Evolutionary conservation across 2,329 filamentous ascomycete genomes (phyloP).

Genomic region (Colletotrichum sp.): DNA sequence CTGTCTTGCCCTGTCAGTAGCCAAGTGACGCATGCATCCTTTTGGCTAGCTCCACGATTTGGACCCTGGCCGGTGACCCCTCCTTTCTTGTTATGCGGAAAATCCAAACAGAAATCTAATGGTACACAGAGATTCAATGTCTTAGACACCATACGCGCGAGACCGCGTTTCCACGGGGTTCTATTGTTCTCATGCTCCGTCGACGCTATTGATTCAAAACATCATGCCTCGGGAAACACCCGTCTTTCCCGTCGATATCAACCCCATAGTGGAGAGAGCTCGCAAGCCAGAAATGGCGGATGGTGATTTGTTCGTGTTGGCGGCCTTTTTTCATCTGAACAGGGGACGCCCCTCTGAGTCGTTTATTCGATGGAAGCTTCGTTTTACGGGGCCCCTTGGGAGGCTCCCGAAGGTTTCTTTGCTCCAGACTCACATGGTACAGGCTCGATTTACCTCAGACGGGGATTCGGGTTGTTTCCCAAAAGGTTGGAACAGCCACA

Average conservation of each 20-base stretch:
- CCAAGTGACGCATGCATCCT: background rate
- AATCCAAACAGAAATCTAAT: background rate
- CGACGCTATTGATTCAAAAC: background rate
- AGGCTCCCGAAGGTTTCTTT: background rate
- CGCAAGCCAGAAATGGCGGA: background rate
- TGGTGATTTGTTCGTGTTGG: background rate
- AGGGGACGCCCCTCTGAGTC: background rate
- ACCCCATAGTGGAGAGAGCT: background rate
- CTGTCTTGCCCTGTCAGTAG: background rate
- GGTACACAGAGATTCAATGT: conserved; percentile 2
- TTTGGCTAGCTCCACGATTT: background rate
- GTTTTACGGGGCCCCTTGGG: background rate
- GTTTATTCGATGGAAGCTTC: background rate
- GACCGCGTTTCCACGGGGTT: background rate
- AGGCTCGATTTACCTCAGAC: background rate
- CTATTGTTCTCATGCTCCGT: background rate
- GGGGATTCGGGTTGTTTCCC: background rate
- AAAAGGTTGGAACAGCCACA: background rate
- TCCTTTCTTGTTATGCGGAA: background rate
- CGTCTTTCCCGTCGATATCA: background rate
- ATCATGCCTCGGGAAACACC: background rate
- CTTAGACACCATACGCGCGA: background rate
- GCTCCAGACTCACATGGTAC: background rate
- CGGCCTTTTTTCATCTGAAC: background rate
- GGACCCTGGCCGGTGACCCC: background rate